Evolutionary conservation across 176 grass and related monocot species (phyloP).

Genomic region (Juncus effusus): DNA sequence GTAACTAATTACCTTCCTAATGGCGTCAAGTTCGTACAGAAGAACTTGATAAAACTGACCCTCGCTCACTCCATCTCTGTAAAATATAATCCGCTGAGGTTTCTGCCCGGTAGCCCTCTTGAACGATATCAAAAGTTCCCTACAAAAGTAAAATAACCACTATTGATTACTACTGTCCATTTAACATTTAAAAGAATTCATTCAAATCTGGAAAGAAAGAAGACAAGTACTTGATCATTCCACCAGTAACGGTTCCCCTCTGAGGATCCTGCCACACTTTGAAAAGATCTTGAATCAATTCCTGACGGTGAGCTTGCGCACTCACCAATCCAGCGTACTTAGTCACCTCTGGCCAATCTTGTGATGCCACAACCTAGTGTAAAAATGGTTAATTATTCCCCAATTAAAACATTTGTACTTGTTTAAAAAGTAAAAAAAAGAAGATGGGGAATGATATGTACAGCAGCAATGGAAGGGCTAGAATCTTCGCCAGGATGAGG

Average conservation of each 20-base stretch:
- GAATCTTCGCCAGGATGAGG: slow-evolving; percentile 49
- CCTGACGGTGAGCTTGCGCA: slow-evolving; percentile 65
- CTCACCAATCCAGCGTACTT: slow-evolving; percentile 59
- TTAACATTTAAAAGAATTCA: slow-evolving; percentile 6
- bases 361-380: slow-evolving; percentile 58
- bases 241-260: slow-evolving; percentile 56
- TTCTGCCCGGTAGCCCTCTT: slow-evolving; percentile 89
- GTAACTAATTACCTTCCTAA: slow-evolving; percentile 61
- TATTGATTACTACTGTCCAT: too few relatives aligned
- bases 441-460: not conserved
- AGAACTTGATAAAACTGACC: slow-evolving; percentile 98
- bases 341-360: slow-evolving; percentile 74
- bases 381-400: too few relatives aligned
- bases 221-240: slow-evolving; percentile 54
- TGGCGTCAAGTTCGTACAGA: slow-evolving; percentile 87
- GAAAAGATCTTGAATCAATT: slow-evolving; percentile 79
- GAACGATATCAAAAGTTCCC: slow-evolving; percentile 91
- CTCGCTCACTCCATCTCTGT: slow-evolving; percentile 93
- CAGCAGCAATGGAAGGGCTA: slow-evolving; percentile 57
- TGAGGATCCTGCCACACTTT: slow-evolving; percentile 91
- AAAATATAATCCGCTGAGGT: slow-evolving; percentile 95
- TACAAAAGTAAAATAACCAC: slow-evolving; percentile 21
- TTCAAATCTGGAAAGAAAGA: not conserved
- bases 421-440: too few relatives aligned
- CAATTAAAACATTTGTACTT: too few relatives aligned